Percentiles rank a stretch among this genome's conserved stretches.
These are phyloP conservation scores for Gillenia trifoliata DNA, from an alignment of 306 rosid species.

Conservation along the genomic window DNA sequence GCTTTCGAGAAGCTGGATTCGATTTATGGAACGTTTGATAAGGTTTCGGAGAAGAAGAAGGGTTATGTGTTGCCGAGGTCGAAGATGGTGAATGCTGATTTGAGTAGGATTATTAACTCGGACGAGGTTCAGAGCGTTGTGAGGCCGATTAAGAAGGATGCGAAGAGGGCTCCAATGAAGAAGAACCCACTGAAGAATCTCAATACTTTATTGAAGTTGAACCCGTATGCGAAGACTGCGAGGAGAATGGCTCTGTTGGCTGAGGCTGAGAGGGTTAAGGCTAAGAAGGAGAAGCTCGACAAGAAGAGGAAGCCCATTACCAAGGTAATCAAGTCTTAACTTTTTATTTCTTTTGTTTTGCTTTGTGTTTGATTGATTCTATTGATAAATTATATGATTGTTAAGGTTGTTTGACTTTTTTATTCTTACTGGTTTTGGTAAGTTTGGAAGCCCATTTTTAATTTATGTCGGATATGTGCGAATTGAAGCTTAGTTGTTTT, in stretches of 20 bases:
- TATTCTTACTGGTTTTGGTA: too few species aligned
- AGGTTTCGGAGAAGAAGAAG: constrained; percentile 32
- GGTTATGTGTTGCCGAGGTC: constrained; percentile 41
- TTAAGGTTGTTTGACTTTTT: background rate
- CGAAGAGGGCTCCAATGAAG: constrained; percentile 32
- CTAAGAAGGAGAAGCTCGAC: constrained; percentile 38
- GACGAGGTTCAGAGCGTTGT: constrained; percentile 38
- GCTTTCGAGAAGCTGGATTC: constrained; percentile 43
- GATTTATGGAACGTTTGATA: constrained; percentile 38
- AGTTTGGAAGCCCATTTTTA: too few species aligned
- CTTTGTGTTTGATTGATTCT: background rate
- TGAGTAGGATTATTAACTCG: constrained; percentile 32
- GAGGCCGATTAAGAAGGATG: constrained; percentile 31
- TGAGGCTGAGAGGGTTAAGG: constrained; percentile 31
- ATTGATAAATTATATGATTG: background rate
- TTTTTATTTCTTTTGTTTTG: background rate
- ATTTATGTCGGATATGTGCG: background rate
- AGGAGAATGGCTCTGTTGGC: constrained; percentile 42
- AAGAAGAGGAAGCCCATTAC: constrained; percentile 28
- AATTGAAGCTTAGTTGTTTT: background rate
- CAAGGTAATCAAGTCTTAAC: constrained; percentile 13
- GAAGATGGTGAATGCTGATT: constrained; percentile 36
- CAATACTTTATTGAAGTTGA: constrained; percentile 31
- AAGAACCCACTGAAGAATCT: constrained; percentile 39
- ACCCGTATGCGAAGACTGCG: constrained; percentile 42